phyloP scores from a whole-genome alignment of 2,329 filamentous ascomycete genomes.

The Ramularia collo-cygni region DNA sequence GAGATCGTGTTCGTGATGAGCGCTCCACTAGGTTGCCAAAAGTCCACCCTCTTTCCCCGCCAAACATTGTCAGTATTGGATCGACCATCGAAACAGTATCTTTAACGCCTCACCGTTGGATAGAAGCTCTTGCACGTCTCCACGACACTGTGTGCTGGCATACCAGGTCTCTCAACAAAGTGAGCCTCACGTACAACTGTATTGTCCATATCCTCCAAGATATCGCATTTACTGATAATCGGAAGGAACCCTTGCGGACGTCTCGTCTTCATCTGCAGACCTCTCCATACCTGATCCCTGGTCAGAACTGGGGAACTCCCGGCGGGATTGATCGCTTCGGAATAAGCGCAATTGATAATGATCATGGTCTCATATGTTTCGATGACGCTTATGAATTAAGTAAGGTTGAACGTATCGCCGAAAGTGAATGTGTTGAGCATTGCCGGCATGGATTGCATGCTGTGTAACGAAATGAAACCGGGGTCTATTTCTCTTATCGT shows the following conservation, averaged over 20 bases:
- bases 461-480: no score
- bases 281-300: conserved; percentile 34
- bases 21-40: conserved; percentile 38
- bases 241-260: conserved; percentile 42
- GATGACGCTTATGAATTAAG: no score
- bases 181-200: conserved; percentile 31
- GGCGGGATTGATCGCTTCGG: conserved; percentile 39
- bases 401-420: no score
- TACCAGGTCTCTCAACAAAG: conserved; percentile 32
- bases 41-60: conserved; percentile 35
- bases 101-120: conserved; percentile 29
- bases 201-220: conserved; percentile 34
- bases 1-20: conserved; percentile 41
- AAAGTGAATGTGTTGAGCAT: no score
- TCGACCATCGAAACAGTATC: not conserved
- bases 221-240: conserved; percentile 36
- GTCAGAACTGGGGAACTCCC: conserved; percentile 33
- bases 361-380: no score
- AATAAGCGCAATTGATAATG: conserved; percentile 36
- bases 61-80: no score
- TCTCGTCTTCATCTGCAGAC: conserved; percentile 42
- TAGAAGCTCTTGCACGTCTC: conserved; percentile 36
- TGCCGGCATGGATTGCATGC: no score
- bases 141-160: conserved; percentile 25
- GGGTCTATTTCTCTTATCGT: no score